These are phyloP conservation scores for thale cress (Arabidopsis thaliana) DNA, from an alignment of 345 rosid genomes.

Conservation along the genomic window DNA sequence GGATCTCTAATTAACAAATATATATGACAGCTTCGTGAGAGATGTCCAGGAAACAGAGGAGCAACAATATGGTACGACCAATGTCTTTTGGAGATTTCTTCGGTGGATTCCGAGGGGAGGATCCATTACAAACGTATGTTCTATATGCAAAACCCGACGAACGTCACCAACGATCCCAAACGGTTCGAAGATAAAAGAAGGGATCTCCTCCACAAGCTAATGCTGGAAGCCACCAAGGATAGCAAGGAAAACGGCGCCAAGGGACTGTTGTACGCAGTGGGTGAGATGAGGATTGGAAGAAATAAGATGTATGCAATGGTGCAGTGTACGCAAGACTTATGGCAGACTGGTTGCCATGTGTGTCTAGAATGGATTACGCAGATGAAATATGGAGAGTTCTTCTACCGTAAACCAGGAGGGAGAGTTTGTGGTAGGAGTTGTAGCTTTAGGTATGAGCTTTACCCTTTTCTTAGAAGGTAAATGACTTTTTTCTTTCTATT, in stretches of 20 bases:
- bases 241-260: not conserved
- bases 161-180: not conserved
- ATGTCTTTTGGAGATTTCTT: conserved; percentile 57
- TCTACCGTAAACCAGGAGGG: conserved; percentile 19
- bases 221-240: not conserved
- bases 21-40: conserved; percentile 26
- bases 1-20: not conserved
- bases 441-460: conserved; percentile 13
- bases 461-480: conserved; percentile 8
- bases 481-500: not conserved
- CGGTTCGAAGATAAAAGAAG: not conserved
- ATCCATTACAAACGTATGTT: conserved; percentile 44
- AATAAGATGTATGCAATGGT: conserved; percentile 50
- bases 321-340: conserved; percentile 1
- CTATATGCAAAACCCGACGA: conserved; percentile 25
- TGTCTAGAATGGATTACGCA: not conserved
- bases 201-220: not conserved
- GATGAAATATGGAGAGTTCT: not conserved
- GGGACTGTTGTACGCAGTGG: conserved; percentile 40
- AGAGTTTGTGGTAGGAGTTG: conserved; percentile 31
- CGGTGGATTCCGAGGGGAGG: conserved; percentile 42
- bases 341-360: not conserved
- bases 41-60: conserved; percentile 50
- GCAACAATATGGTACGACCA: conserved; percentile 56
- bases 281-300: conserved; percentile 34